Conservation (phyloP, 2,329 filamentous ascomycete genomes). For the Botryosphaeria dothidea region DNA sequence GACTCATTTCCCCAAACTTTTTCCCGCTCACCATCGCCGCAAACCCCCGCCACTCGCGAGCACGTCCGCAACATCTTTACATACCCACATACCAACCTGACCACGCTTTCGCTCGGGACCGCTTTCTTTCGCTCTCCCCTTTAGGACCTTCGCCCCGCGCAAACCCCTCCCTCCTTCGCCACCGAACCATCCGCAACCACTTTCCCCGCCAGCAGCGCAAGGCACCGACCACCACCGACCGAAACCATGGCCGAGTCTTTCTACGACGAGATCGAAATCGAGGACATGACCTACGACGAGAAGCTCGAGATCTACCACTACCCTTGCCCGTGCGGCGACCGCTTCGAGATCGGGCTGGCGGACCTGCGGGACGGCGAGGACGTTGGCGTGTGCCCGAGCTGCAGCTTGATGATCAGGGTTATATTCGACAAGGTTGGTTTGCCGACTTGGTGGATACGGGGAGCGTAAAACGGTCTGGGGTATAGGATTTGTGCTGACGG, state of each 20-base stretch:
- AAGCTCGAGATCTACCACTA: slow-evolving; percentile 88
- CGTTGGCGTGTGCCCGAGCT: slow-evolving; percentile 96
- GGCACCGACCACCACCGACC: background rate
- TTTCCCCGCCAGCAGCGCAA: background rate
- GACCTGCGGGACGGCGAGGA: slow-evolving; percentile 88
- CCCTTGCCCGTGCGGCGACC: slow-evolving; percentile 95
- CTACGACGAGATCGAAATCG: slow-evolving; percentile 97
- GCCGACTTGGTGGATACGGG: background rate
- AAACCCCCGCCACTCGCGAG: background rate
- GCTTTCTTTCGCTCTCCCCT: no score
- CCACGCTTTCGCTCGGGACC: no score
- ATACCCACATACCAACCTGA: no score
- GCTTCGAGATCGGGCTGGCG: slow-evolving; percentile 84
- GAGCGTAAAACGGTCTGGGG: background rate
- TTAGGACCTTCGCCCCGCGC: no score
- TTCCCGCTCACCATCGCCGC: background rate
- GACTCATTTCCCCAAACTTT: slow-evolving; percentile 6
- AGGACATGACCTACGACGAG: slow-evolving; percentile 91
- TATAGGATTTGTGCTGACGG: background rate
- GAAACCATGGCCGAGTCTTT: slow-evolving; percentile 60
- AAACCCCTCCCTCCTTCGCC: background rate
- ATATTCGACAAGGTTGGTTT: slow-evolving; percentile 79
- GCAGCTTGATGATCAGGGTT: slow-evolving; percentile 93
- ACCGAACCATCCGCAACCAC: no score
- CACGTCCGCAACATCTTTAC: no score